Evolutionary conservation across 148 eudicot genomes (phyloP).

Genomic region (Rhododendron griersonianum): DNA sequence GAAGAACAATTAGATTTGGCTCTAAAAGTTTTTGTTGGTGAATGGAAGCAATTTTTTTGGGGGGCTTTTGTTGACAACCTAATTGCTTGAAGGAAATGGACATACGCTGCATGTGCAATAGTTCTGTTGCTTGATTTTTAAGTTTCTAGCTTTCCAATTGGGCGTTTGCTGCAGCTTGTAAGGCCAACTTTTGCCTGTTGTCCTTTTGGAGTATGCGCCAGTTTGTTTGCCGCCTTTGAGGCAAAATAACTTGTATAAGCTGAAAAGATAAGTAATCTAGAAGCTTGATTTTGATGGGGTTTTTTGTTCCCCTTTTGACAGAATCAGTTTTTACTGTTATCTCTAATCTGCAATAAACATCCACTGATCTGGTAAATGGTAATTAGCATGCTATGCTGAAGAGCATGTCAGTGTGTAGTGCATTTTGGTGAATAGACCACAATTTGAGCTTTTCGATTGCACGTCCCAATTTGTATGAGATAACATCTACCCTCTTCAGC

Average conservation of each 20-base stretch:
- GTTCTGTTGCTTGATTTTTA: neutral
- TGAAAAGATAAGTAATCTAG: neutral
- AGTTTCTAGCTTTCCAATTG: neutral
- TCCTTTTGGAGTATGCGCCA: neutral
- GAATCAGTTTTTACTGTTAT: neutral
- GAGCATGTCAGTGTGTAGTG: neutral
- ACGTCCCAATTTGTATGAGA: slow-evolving; percentile 7
- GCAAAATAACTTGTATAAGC: neutral
- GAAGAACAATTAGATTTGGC: neutral
- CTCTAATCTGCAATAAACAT: neutral
- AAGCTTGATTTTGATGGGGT: neutral
- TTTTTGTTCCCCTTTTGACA: neutral
- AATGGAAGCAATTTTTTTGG: neutral
- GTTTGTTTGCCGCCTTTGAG: neutral
- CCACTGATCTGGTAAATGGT: neutral
- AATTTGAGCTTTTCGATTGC: neutral
- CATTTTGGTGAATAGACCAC: neutral
- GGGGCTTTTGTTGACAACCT: neutral
- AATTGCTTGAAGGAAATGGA: neutral
- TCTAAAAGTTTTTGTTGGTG: neutral
- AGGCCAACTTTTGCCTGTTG: neutral
- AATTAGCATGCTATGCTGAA: neutral
- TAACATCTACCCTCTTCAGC: neutral
- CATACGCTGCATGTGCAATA: neutral
- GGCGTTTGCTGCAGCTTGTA: neutral